Percentiles rank a stretch among this genome's conserved stretches.
Conservation (phyloP, 2,329 filamentous ascomycete species). For the Neonectria neomacrospora region DNA sequence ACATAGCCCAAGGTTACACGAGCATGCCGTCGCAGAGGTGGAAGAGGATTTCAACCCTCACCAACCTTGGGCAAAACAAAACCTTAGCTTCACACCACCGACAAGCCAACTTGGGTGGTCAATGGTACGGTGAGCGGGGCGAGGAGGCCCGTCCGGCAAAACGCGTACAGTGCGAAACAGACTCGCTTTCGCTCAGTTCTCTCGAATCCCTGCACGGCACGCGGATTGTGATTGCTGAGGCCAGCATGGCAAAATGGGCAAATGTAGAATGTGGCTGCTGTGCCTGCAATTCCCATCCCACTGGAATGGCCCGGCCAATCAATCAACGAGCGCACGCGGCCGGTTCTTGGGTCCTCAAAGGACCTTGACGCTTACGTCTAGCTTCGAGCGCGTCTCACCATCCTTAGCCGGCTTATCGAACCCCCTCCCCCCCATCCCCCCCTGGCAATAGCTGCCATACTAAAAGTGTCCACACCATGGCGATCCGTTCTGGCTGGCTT, state of each 20-base stretch:
- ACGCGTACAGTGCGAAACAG: constrained; percentile 34
- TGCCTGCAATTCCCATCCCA: constrained; percentile 32
- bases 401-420: not conserved
- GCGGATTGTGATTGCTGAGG: constrained; percentile 24
- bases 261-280: constrained; percentile 17
- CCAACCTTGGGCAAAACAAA: constrained; percentile 8
- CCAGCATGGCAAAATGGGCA: constrained; percentile 32
- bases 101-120: constrained; percentile 9
- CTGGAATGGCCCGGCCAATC: constrained; percentile 31
- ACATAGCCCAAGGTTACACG: constrained; percentile 1
- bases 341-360: constrained; percentile 7
- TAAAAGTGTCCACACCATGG: not conserved
- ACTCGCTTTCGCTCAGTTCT: constrained; percentile 11
- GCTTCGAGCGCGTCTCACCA: constrained; percentile 29
- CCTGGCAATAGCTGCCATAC: constrained; percentile 7
- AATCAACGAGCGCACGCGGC: constrained; percentile 22
- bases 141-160: constrained; percentile 12
- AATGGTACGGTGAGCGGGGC: constrained; percentile 25
- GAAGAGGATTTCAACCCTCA: constrained; percentile 5
- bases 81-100: constrained; percentile 32
- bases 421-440: too few species aligned
- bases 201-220: constrained; percentile 28
- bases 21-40: constrained; percentile 4
- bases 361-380: constrained; percentile 9
- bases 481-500: not conserved